A percentile compares a stretch with the other conserved stretches of the same genome.
phyloP scores from a whole-genome alignment of 345 rosid genomes.

The Viola odorata region DNA sequence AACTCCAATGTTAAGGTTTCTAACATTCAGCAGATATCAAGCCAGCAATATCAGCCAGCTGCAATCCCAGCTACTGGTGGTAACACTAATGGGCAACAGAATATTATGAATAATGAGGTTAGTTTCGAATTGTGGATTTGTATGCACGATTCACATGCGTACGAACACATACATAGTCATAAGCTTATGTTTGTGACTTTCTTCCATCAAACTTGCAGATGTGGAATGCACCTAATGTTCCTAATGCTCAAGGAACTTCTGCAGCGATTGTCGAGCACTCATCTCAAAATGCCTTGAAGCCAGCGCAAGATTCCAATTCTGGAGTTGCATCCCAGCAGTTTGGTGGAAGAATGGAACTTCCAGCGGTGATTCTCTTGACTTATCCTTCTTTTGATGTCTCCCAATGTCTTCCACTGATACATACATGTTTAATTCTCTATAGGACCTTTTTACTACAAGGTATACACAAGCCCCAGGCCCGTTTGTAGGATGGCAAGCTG shows the following conservation, averaged over 20 bases:
- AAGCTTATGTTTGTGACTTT: not conserved
- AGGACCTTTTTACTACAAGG: constrained; percentile 70
- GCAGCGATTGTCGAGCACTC: constrained; percentile 23
- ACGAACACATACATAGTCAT: not conserved
- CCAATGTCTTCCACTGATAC: constrained; percentile 12
- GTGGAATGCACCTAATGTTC: constrained; percentile 18
- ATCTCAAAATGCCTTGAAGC: constrained; percentile 23
- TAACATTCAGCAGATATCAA: constrained; percentile 12
- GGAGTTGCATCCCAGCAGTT: constrained; percentile 27
- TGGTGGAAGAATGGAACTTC: constrained; percentile 58
- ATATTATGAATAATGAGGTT: constrained; percentile 37
- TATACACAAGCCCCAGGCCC: constrained; percentile 35
- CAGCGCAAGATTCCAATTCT: constrained; percentile 21
- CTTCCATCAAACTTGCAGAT: constrained; percentile 19
- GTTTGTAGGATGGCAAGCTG: constrained; percentile 42
- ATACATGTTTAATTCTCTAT: constrained; percentile 20
- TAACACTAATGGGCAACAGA: constrained; percentile 17
- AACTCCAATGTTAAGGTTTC: constrained; percentile 9
- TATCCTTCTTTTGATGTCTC: constrained; percentile 2
- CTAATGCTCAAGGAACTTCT: constrained; percentile 25
- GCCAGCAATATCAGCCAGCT: constrained; percentile 23
- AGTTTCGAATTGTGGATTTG: not conserved
- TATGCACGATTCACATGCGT: not conserved
- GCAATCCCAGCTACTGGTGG: constrained; percentile 14
- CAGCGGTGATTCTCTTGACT: constrained; percentile 39